Conservation (phyloP, 2,329 filamentous ascomycete species). For the Sclerotinia sclerotiorum region DNA sequence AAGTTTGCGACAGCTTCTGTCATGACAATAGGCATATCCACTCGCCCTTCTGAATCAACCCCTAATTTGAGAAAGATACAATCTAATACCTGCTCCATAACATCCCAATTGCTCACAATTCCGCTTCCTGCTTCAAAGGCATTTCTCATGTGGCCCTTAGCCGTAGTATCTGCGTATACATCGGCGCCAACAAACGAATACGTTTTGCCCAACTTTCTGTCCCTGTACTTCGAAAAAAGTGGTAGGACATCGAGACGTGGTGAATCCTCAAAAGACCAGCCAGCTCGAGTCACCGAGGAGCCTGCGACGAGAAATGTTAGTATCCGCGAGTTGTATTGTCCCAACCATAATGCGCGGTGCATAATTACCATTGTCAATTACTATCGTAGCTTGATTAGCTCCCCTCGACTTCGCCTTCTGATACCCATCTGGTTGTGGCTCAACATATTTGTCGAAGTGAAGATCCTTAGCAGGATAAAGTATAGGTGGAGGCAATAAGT, state of each 20-base stretch:
- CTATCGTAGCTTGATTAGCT: conserved; percentile 69
- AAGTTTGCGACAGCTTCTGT: conserved; percentile 93
- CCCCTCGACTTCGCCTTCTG: conserved; percentile 54
- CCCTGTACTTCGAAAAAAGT: conserved; percentile 91
- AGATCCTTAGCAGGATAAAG: conserved; percentile 63
- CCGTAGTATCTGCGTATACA: conserved; percentile 91
- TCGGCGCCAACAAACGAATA: conserved; percentile 91
- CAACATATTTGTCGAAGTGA: conserved; percentile 57
- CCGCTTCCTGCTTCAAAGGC: conserved; percentile 89
- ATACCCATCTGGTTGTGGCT: conserved; percentile 65
- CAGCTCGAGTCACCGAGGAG: conserved; percentile 83
- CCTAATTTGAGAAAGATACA: conserved; percentile 94
- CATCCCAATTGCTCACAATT: conserved; percentile 96
- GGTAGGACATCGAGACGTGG: conserved; percentile 81
- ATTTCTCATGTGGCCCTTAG: conserved; percentile 83
- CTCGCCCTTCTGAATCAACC: conserved; percentile 72
- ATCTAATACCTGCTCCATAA: conserved; percentile 91
- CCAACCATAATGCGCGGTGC: not conserved
- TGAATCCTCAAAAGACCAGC: conserved; percentile 89
- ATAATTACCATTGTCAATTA: conserved; percentile 89
- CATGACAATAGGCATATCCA: conserved; percentile 89
- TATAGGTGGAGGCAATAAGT: conserved; percentile 52
- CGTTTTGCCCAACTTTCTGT: conserved; percentile 87
- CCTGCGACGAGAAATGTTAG: conserved; percentile 52
- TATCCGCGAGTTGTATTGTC: not conserved